phyloP scores from a whole-genome alignment of 768 basidiomycete genomes.

The Macrolepiota dolichaula region DNA sequence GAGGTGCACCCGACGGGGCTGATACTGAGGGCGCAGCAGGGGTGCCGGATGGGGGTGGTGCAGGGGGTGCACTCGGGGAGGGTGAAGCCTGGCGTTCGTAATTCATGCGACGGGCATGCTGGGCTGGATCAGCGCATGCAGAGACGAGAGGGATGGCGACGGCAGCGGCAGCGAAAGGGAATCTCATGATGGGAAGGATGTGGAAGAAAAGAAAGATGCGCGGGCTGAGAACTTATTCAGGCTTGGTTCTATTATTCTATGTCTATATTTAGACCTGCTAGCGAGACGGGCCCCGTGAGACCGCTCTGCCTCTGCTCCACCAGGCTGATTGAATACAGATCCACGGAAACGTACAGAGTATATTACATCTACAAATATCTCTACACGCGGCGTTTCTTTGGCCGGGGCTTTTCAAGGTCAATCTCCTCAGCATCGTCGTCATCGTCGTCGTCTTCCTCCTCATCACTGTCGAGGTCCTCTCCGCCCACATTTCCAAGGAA shows the following conservation, averaged over 20 bases:
- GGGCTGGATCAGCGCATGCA: slow-evolving; percentile 26
- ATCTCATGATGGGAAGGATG: slow-evolving; percentile 15
- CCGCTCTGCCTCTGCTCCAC: neutral
- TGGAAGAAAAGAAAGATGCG: slow-evolving; percentile 16
- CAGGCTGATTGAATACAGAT: neutral
- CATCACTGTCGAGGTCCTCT: slow-evolving; percentile 62
- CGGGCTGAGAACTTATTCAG: neutral
- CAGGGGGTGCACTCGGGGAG: neutral
- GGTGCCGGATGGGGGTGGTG: neutral
- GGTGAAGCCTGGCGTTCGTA: slow-evolving; percentile 27
- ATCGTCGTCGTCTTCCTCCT: slow-evolving; percentile 60
- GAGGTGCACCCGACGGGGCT: neutral
- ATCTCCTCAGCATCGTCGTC: slow-evolving; percentile 84
- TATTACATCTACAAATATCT: slow-evolving; percentile 1
- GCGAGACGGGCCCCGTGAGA: neutral
- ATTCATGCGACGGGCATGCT: slow-evolving; percentile 20
- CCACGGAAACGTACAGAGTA: neutral
- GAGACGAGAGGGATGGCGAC: slow-evolving; percentile 39
- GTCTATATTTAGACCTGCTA: neutral
- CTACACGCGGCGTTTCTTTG: slow-evolving; percentile 71
- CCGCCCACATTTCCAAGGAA: slow-evolving; percentile 68
- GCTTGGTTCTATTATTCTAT: neutral
- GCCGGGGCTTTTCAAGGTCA: slow-evolving; percentile 79
- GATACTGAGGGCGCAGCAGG: neutral
- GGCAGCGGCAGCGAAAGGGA: slow-evolving; percentile 26